Conservation (phyloP, 768 basidiomycete species). For the Mycena sanguinolenta region DNA sequence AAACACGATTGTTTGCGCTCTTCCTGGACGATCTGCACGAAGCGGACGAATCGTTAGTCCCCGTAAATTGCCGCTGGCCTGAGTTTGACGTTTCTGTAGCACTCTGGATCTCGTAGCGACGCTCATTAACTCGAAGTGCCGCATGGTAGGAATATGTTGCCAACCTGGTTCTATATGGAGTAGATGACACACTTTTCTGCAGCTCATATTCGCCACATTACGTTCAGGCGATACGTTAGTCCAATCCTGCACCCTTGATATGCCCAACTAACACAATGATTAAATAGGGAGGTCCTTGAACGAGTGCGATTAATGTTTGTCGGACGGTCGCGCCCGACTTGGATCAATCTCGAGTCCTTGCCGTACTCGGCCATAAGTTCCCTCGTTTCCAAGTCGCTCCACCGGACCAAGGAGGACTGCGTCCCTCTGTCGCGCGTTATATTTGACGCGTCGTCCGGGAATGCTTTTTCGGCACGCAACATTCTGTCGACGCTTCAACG, state of each 20-base stretch:
- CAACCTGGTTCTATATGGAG: not conserved
- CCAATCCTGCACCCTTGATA: not conserved
- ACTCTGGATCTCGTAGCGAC: constrained; percentile 77
- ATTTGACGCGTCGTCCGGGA: constrained; percentile 71
- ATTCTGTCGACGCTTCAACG: constrained; percentile 74
- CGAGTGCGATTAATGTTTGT: constrained; percentile 70
- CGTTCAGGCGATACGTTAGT: constrained; percentile 68
- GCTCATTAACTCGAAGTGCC: constrained; percentile 72
- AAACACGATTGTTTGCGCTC: constrained; percentile 77
- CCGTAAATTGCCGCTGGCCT: not conserved
- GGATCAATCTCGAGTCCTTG: constrained; percentile 77
- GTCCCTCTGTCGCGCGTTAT: constrained; percentile 67
- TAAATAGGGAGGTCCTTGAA: constrained; percentile 59
- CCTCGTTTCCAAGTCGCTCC: constrained; percentile 75
- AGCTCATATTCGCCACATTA: constrained; percentile 77
- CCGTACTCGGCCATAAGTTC: constrained; percentile 67
- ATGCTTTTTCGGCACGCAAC: constrained; percentile 78
- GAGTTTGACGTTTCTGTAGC: constrained; percentile 47
- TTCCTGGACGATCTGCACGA: constrained; percentile 84
- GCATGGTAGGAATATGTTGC: constrained; percentile 62
- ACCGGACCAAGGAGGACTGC: constrained; percentile 69
- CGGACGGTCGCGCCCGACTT: constrained; percentile 69
- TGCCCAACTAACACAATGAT: constrained; percentile 5
- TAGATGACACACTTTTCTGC: constrained; percentile 23
- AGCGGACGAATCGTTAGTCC: constrained; percentile 73